Conservation (phyloP, 441 rosid genomes). For the Adansonia rubrostipa region DNA sequence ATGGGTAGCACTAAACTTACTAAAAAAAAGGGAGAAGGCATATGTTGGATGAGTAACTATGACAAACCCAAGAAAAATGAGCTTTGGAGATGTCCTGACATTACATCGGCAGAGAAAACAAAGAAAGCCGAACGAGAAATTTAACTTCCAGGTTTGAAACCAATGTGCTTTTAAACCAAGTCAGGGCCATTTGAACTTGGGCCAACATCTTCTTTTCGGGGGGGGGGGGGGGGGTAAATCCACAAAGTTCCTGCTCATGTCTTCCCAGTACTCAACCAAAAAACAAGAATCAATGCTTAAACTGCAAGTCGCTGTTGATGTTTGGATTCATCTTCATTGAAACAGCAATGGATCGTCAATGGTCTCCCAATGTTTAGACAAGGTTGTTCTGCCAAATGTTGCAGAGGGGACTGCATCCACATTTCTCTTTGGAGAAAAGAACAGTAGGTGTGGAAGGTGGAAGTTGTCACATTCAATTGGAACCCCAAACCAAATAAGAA, state of each 20-base stretch:
- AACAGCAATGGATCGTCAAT: slow-evolving; percentile 36
- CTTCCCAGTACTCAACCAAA: neutral
- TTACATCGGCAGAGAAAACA: neutral
- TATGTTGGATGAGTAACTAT: neutral
- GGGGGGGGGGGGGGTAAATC: too few species aligned
- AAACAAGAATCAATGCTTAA: slow-evolving; percentile 16
- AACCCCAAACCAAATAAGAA: slow-evolving; percentile 80
- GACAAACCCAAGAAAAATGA: neutral
- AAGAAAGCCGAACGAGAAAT: neutral
- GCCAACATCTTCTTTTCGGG: neutral
- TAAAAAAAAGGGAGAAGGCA: too few species aligned
- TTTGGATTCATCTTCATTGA: slow-evolving; percentile 59
- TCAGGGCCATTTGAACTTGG: neutral
- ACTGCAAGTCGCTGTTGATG: slow-evolving; percentile 63
- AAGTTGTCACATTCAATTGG: slow-evolving; percentile 71
- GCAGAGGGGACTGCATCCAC: slow-evolving; percentile 33
- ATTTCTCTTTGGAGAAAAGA: slow-evolving; percentile 63
- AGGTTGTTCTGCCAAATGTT: slow-evolving; percentile 26
- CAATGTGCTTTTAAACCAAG: neutral
- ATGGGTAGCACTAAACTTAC: too few species aligned
- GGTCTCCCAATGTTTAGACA: slow-evolving; percentile 25
- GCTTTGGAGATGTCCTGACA: neutral
- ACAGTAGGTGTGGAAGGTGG: slow-evolving; percentile 59
- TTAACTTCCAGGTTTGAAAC: slow-evolving; percentile 3
- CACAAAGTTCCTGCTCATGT: neutral